Conservation (phyloP, 2,329 filamentous ascomycete genomes). For the Lecanosticta acicola region DNA sequence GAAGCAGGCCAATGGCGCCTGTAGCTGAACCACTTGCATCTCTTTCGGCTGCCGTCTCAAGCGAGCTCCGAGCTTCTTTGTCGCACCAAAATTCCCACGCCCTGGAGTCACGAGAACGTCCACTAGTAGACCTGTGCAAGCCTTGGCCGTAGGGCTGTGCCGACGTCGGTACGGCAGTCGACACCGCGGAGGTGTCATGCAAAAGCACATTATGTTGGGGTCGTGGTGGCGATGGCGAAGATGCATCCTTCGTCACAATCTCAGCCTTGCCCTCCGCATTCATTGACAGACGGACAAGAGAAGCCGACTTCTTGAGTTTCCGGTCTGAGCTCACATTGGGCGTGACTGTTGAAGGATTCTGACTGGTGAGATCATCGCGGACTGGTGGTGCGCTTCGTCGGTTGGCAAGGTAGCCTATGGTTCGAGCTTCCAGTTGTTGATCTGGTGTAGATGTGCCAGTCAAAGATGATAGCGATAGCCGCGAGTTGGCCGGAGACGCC, state of each 20-base stretch:
- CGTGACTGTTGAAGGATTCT: constrained; percentile 2
- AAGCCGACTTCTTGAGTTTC: constrained; percentile 32
- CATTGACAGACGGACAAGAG: constrained; percentile 69
- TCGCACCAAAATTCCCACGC: constrained; percentile 91
- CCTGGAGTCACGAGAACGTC: constrained; percentile 73
- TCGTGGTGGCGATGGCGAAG: constrained; percentile 62
- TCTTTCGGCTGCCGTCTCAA: constrained; percentile 74
- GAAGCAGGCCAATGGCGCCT: constrained; percentile 73
- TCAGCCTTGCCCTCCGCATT: constrained; percentile 89
- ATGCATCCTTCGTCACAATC: constrained; percentile 63
- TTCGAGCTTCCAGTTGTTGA: background rate
- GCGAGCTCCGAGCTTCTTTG: constrained; percentile 68
- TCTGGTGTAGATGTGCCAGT: too few relatives aligned
- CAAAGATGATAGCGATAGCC: background rate
- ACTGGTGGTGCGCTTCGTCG: constrained; percentile 41
- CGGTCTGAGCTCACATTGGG: constrained; percentile 4
- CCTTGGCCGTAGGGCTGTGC: constrained; percentile 24
- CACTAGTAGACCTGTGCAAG: constrained; percentile 53
- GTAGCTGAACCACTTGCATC: constrained; percentile 74
- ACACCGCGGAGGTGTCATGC: constrained; percentile 10
- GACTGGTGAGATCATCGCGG: constrained; percentile 8
- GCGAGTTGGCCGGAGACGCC: background rate
- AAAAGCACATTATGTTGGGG: constrained; percentile 26
- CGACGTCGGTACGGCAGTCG: constrained; percentile 18
- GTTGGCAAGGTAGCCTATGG: constrained; percentile 40